phyloP scores from a whole-genome alignment of 768 basidiomycete genomes.

The Coprinopsis marcescibilis region DNA sequence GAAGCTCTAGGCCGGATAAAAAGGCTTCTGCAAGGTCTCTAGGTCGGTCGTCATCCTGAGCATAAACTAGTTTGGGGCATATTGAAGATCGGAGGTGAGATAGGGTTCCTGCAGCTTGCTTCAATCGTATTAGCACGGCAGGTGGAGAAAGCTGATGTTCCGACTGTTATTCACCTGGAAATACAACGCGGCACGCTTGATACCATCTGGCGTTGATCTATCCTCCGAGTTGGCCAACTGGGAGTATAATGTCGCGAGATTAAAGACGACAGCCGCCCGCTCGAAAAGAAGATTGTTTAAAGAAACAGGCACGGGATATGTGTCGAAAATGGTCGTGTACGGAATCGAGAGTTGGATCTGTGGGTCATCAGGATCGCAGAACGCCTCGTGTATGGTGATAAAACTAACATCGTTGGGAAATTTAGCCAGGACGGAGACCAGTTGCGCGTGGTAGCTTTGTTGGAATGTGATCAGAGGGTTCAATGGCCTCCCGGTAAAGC shows the following conservation, averaged over 20 bases:
- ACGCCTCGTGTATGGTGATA: background rate
- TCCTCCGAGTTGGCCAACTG: slow-evolving; percentile 70
- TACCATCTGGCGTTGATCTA: slow-evolving; percentile 68
- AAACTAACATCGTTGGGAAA: slow-evolving; percentile 67
- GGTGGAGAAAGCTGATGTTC: background rate
- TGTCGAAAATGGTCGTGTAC: slow-evolving; percentile 68
- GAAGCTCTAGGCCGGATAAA: slow-evolving; percentile 55
- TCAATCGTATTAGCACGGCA: slow-evolving; percentile 1
- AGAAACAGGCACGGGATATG: slow-evolving; percentile 47
- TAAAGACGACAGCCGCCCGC: slow-evolving; percentile 72
- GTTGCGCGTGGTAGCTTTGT: slow-evolving; percentile 85
- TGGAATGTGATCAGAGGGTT: slow-evolving; percentile 8
- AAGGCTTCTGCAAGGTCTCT: slow-evolving; percentile 63
- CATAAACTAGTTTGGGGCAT: slow-evolving; percentile 44
- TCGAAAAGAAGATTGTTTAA: slow-evolving; percentile 79
- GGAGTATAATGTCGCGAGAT: slow-evolving; percentile 82
- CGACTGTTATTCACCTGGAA: slow-evolving; percentile 67
- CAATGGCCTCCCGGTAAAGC: background rate
- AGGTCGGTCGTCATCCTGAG: slow-evolving; percentile 49
- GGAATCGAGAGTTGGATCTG: slow-evolving; percentile 70
- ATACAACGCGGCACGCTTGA: slow-evolving; percentile 68
- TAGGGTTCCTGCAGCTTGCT: slow-evolving; percentile 72
- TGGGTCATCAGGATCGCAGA: background rate
- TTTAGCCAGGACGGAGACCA: slow-evolving; percentile 78
- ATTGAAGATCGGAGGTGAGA: slow-evolving; percentile 51